Evolutionary conservation across 352 stramenopile species (phyloP), one percentile per base, ranked within the genome.

Genomic region (Phytopythium ostracodes): DNA sequence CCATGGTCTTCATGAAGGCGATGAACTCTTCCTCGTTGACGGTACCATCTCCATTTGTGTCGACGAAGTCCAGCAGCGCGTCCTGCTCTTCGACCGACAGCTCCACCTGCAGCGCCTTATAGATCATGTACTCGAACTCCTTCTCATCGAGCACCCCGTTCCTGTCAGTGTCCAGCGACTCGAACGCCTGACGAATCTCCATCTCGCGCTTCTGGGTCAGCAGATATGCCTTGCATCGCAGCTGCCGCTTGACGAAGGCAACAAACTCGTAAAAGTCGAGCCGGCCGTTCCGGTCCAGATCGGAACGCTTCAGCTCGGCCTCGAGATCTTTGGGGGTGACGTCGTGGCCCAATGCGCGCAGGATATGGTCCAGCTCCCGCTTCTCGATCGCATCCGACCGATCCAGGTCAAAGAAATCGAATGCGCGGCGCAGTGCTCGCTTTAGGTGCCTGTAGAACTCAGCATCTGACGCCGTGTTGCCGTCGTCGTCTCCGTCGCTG

Each of bases 341-440:
- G 43, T 94, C 82, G 58, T 94, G 75, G 1, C 80, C 84, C 12
- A 94, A 60, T 1, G 82, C 84, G 27, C 79, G 75, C 5, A 94
- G 63, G 2, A 94, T 78, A 36, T 89, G 78, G 12, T 65, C 73
- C 20, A 94, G 63, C 52, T 92, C 83, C 15, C 72, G 69, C 51
- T 88, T 89, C 40, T 89, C 81, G 20, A 94, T 94, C 1, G 76
- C 81, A 18, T 76, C 75, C 20, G 72, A 92, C 27, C 81, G 77
- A 38, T 94, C 79, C 7, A 87, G 59, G 47, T 94, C 84, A 52
- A 90, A 94, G 42, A 92, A 92, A 43, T 92, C 82, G 50, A 92
- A 94, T 17, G 79, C 84, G 53, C 77, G 73, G 5, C 76, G 76
- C 17, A 91, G 62, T 2, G 81, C 79, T 22, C 64, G 72, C 53